A percentile compares a stretch with the other conserved stretches of the same genome.
These are phyloP conservation scores for Miscanthus lutarioriparius DNA, from an alignment of 176 grass and related monocot genomes.

Conservation along the genomic window DNA sequence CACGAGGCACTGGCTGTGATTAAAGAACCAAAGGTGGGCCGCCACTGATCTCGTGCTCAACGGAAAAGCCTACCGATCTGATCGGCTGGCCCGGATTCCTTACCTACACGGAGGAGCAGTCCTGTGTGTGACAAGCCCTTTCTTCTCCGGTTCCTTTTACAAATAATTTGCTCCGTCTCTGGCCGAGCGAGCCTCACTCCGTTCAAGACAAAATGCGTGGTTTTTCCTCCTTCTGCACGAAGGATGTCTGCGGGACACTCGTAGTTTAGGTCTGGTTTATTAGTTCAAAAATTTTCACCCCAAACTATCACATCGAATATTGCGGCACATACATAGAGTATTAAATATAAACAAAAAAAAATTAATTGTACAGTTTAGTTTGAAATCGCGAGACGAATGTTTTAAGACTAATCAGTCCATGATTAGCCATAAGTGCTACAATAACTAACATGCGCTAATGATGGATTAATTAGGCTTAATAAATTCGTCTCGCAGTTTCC, in stretches of 20 bases:
- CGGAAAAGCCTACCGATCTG: slow-evolving; percentile 3
- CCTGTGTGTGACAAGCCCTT: not conserved
- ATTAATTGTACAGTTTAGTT: too few species aligned
- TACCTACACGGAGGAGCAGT: not conserved
- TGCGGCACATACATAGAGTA: too few species aligned
- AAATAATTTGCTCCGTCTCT: not conserved
- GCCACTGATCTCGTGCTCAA: not conserved
- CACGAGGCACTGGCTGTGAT: not conserved
- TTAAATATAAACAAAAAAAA: too few species aligned
- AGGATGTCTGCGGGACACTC: not conserved
- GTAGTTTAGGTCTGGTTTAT: not conserved
- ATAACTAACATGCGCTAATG: too few species aligned
- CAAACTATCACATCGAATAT: too few species aligned
- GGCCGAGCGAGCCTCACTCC: not conserved
- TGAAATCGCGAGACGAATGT: too few species aligned
- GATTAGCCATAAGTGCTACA: too few species aligned
- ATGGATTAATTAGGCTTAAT: too few species aligned
- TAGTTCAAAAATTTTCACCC: too few species aligned
- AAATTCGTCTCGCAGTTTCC: too few species aligned
- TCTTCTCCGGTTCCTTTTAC: not conserved
- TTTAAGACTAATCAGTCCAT: too few species aligned
- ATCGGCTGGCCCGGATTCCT: slow-evolving; percentile 7
- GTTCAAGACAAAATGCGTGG: not conserved
- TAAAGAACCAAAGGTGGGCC: not conserved
- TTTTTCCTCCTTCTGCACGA: not conserved